A percentile compares a stretch with the other conserved stretches of the same genome.
Conservation (phyloP, 2,329 filamentous ascomycete species). For the Pestalotiopsis sp. region DNA sequence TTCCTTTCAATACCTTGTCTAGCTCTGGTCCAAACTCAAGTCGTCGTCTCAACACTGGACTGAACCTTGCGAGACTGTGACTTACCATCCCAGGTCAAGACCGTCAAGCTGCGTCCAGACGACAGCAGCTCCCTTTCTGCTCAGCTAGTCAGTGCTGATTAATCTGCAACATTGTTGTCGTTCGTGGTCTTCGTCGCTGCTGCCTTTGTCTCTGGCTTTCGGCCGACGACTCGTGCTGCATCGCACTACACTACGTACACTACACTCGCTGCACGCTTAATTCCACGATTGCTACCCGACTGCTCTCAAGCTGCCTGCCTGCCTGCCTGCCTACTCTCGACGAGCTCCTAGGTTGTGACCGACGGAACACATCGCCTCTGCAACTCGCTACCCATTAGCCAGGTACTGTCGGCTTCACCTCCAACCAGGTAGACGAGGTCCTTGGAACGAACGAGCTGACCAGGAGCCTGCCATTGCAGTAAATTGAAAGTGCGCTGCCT, state of each 20-base stretch:
- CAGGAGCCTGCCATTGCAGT: no score
- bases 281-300: background rate
- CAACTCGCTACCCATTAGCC: no score
- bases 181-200: background rate
- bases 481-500: no score
- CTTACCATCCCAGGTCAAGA: background rate
- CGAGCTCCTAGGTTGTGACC: no score
- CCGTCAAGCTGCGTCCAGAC: background rate
- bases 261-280: background rate
- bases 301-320: background rate
- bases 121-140: background rate
- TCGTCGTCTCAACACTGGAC: constrained; percentile 4
- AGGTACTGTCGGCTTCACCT: no score
- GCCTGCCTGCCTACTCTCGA: no score
- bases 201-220: background rate
- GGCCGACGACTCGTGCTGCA: background rate
- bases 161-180: background rate
- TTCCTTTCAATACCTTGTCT: background rate
- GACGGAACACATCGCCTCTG: no score
- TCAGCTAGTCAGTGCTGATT: background rate
- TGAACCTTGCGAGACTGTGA: background rate
- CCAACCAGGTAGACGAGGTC: no score
- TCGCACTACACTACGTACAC: background rate
- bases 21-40: constrained; percentile 6
- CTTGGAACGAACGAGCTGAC: no score